Percentiles rank a stretch among this genome's conserved stretches.
Evolutionary conservation across 768 basidiomycete species (phyloP).

Genomic region (Chlorophyllum brunneum): DNA sequence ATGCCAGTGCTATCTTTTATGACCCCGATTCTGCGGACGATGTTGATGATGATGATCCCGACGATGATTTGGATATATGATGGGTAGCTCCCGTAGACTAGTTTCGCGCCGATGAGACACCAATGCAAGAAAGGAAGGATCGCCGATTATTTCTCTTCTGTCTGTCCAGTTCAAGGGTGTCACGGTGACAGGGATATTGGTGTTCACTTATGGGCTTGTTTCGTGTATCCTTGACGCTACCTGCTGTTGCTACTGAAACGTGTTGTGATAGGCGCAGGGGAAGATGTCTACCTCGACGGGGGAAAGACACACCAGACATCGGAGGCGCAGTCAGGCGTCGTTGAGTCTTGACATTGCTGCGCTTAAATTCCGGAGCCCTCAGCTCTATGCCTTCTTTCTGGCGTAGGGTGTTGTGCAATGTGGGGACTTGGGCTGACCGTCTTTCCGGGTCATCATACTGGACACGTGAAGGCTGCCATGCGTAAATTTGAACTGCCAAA

Average conservation of each 20-base stretch:
- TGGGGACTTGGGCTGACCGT: background rate
- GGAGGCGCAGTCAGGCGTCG: background rate
- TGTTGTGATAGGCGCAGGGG: background rate
- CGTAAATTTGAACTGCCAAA: background rate
- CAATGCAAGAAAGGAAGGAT: slow-evolving; percentile 1
- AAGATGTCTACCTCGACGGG: background rate
- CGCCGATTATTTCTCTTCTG: background rate
- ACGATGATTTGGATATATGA: slow-evolving; percentile 88
- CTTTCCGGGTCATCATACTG: too few relatives aligned
- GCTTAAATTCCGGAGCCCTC: too few relatives aligned
- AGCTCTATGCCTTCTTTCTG: background rate
- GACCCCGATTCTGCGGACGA: slow-evolving; percentile 94
- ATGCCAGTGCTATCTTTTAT: slow-evolving; percentile 63
- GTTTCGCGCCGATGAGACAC: background rate
- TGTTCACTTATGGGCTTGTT: background rate
- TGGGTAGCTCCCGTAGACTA: background rate
- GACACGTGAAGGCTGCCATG: background rate
- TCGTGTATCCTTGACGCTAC: background rate
- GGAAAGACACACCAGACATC: background rate
- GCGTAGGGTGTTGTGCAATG: background rate
- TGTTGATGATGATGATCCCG: slow-evolving; percentile 93
- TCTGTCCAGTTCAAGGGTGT: background rate
- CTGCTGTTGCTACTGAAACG: background rate
- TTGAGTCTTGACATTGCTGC: background rate
- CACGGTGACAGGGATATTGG: background rate